Evolutionary conservation across 192 early-diverging fungal genomes (phyloP).

Genomic region (Coemansia sp.): DNA sequence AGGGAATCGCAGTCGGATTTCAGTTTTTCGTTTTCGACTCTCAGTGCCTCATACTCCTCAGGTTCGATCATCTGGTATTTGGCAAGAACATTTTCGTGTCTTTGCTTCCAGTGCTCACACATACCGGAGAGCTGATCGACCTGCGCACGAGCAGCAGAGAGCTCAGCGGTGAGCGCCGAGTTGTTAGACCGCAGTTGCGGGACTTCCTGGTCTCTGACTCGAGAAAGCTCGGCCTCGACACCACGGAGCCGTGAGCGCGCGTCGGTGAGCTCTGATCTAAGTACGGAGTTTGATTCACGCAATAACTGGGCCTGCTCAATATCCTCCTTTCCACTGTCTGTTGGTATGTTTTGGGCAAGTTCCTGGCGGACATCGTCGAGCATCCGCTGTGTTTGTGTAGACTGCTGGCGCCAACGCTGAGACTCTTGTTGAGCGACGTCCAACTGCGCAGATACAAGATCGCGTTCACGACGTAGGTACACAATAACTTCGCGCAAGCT

Average conservation of each 20-base stretch:
- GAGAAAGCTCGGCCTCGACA: slow-evolving; percentile 56
- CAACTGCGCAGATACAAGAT: slow-evolving; percentile 68
- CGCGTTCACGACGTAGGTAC: slow-evolving; percentile 73
- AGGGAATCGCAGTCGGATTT: slow-evolving; percentile 20
- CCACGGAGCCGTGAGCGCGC: slow-evolving; percentile 24
- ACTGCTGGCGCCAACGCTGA: slow-evolving; percentile 65
- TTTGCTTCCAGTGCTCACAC: slow-evolving; percentile 72
- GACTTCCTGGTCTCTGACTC: slow-evolving; percentile 60
- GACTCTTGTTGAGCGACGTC: slow-evolving; percentile 70
- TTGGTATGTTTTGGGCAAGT: no score
- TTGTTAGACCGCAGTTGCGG: slow-evolving; percentile 55
- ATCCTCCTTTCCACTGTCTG: slow-evolving; percentile 22
- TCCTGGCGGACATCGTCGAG: slow-evolving; percentile 68
- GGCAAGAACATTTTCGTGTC: slow-evolving; percentile 71
- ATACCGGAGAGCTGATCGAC: slow-evolving; percentile 61
- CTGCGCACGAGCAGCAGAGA: slow-evolving; percentile 61
- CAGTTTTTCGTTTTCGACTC: slow-evolving; percentile 55
- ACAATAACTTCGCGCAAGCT: slow-evolving; percentile 64
- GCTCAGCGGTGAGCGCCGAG: slow-evolving; percentile 59
- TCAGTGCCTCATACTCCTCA: slow-evolving; percentile 70
- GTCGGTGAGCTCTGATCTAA: slow-evolving; percentile 62
- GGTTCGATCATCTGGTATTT: slow-evolving; percentile 85
- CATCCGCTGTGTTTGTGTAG: slow-evolving; percentile 64
- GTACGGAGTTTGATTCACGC: slow-evolving; percentile 75
- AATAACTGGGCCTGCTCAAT: slow-evolving; percentile 68